A percentile compares a stretch with the other conserved stretches of the same genome.
Conservation (phyloP, 148 eudicot species). For the Beta vulgaris region DNA sequence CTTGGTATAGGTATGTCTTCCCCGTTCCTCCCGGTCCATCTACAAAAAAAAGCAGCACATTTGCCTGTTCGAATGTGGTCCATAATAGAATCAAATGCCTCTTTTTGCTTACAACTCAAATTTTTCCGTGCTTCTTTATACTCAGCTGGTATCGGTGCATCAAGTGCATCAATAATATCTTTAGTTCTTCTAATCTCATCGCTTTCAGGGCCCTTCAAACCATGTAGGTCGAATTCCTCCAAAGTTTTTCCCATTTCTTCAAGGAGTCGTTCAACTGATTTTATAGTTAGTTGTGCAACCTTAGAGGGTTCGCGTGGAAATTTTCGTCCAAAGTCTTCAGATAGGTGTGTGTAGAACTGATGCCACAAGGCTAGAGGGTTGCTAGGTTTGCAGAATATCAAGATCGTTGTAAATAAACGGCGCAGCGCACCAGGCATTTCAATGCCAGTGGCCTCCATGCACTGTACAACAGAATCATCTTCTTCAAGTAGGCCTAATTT, state of each 20-base stretch:
- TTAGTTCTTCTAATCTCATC: background rate
- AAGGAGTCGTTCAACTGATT: background rate
- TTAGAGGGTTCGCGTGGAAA: too few relatives aligned
- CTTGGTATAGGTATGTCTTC: constrained; percentile 1
- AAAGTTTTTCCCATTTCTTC: background rate
- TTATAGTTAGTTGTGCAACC: background rate
- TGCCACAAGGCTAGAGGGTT: background rate
- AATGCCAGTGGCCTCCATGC: background rate
- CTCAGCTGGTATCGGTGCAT: background rate
- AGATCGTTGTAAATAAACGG: background rate
- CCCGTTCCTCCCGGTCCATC: too few relatives aligned
- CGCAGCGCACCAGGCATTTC: background rate
- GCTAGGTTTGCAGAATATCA: background rate
- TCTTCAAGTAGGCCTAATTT: too few relatives aligned
- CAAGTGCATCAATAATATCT: background rate
- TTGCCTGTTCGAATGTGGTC: background rate
- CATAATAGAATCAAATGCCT: background rate
- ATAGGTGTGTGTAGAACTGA: background rate
- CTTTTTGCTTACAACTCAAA: background rate
- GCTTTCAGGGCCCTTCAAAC: background rate
- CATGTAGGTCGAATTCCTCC: background rate
- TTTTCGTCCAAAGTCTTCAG: background rate
- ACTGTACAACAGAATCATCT: background rate
- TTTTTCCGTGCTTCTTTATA: background rate
- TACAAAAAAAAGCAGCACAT: background rate